These are phyloP conservation scores for Zygotorulaspora mrakii DNA, from an alignment of 1,139 yeast genomes.

Conservation along the genomic window DNA sequence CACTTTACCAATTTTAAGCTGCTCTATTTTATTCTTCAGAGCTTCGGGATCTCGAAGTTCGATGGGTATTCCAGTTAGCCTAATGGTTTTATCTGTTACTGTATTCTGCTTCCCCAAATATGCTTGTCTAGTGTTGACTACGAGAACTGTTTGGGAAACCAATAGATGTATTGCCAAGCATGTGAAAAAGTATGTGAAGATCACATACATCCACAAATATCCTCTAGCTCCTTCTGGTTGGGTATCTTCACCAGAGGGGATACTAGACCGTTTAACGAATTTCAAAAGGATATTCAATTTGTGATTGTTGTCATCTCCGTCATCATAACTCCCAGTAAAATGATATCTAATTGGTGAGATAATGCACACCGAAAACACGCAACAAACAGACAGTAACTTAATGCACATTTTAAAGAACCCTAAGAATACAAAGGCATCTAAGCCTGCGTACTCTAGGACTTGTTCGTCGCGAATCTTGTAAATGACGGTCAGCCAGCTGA, in stretches of 20 bases:
- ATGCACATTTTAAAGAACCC: conserved; percentile 75
- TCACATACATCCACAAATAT: conserved; percentile 72
- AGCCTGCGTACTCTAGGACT: conserved; percentile 81
- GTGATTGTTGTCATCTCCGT: conserved; percentile 37
- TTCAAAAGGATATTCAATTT: conserved; percentile 3
- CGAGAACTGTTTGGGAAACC: conserved; percentile 63
- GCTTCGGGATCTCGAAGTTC: conserved; percentile 66
- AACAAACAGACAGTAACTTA: conserved; percentile 49
- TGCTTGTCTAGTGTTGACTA: conserved; percentile 72
- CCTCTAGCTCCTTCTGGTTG: conserved; percentile 29
- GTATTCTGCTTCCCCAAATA: conserved; percentile 86
- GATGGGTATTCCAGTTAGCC: conserved; percentile 88
- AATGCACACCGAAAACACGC: conserved; percentile 53
- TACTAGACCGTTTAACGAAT: conserved; percentile 12
- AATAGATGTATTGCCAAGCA: conserved; percentile 59
- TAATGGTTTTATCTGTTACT: conserved; percentile 85
- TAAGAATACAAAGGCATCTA: conserved; percentile 85
- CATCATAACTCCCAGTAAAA: conserved; percentile 58
- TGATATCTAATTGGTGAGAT: conserved; percentile 68
- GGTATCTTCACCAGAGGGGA: conserved; percentile 7
- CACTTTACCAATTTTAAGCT: conserved; percentile 75
- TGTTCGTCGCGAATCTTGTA: conserved; percentile 67
- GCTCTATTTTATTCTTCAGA: conserved; percentile 69
- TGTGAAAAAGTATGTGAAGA: conserved; percentile 84
- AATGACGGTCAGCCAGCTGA: conserved; percentile 77